These are phyloP conservation scores for Hortaea werneckii DNA, from an alignment of 2,329 filamentous ascomycete species.

Conservation along the genomic window DNA sequence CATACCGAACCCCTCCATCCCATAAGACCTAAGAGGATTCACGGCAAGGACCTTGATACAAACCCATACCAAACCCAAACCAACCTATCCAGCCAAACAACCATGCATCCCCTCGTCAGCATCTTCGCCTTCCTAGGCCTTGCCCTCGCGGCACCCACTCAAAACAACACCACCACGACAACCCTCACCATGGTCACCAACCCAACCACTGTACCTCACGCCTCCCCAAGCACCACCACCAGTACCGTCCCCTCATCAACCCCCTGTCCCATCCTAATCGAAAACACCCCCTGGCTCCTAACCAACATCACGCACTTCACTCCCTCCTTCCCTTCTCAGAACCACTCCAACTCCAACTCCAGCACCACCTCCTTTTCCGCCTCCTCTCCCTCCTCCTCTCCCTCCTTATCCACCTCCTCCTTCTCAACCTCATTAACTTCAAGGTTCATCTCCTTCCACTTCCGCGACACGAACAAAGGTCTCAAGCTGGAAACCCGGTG, in stretches of 20 bases:
- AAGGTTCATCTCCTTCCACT: conserved; percentile 14
- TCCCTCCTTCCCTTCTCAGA: not conserved
- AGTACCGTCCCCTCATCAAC: too few species aligned
- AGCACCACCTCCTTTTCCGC: too few species aligned
- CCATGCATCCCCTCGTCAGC: not conserved
- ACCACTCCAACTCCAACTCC: not conserved
- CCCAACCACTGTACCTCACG: too few species aligned
- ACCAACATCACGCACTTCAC: conserved; percentile 1
- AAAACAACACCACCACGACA: not conserved
- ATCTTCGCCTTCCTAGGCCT: not conserved
- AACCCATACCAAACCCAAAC: too few species aligned
- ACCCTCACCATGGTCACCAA: not conserved
- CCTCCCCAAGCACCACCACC: not conserved
- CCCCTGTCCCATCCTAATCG: not conserved
- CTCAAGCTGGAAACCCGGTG: conserved; percentile 18
- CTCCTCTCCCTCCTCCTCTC: too few species aligned
- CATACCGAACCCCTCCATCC: not conserved
- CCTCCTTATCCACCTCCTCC: not conserved
- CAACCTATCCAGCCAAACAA: not conserved
- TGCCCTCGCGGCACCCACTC: not conserved
- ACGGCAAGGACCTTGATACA: not conserved
- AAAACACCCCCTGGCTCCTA: conserved; percentile 1
- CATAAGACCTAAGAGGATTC: not conserved
- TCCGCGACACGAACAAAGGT: conserved; percentile 18
- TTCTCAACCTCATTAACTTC: conserved; percentile 1